phyloP scores from a whole-genome alignment of 352 stramenopile genomes.

The Globisporangium nunn region DNA sequence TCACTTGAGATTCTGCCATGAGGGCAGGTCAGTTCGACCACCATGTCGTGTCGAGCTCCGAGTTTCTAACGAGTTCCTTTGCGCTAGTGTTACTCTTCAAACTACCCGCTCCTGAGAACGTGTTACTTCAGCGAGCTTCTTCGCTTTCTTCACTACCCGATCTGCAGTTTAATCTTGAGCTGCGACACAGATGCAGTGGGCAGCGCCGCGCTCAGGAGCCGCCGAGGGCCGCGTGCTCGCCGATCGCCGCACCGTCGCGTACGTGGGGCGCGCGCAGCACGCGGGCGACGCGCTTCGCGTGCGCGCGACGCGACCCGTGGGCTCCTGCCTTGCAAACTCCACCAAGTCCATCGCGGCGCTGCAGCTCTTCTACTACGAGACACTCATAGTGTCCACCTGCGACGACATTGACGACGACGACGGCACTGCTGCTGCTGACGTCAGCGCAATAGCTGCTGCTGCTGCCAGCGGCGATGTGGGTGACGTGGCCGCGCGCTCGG shows the following conservation, averaged over 20 bases:
- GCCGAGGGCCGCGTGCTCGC: constrained; percentile 47
- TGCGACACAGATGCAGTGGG: constrained; percentile 15
- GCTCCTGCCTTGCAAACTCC: not conserved
- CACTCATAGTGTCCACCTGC: constrained; percentile 32
- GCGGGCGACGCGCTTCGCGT: constrained; percentile 50
- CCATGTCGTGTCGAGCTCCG: too few species aligned
- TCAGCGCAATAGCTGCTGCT: not conserved
- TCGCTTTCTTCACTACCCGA: too few species aligned
- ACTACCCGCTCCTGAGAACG: too few species aligned
- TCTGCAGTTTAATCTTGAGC: not conserved
- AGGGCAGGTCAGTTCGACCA: too few species aligned
- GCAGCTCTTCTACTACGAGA: constrained; percentile 53
- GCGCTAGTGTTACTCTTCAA: too few species aligned
- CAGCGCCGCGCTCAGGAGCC: constrained; percentile 16
- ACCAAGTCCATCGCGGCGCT: not conserved
- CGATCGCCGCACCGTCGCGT: constrained; percentile 51
- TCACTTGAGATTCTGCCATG: too few species aligned
- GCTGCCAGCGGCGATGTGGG: not conserved
- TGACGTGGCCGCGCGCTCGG: not conserved
- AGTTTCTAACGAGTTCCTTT: too few species aligned
- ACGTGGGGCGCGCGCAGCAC: constrained; percentile 41
- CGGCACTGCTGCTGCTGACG: not conserved
- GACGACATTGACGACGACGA: constrained; percentile 4
- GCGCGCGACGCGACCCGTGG: constrained; percentile 19
- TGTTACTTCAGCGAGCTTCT: too few species aligned